Evolutionary conservation across 2,329 filamentous ascomycete species (phyloP), one percentile per base, ranked within the genome.

Genomic region (Pseudogymnoascus sp.): DNA sequence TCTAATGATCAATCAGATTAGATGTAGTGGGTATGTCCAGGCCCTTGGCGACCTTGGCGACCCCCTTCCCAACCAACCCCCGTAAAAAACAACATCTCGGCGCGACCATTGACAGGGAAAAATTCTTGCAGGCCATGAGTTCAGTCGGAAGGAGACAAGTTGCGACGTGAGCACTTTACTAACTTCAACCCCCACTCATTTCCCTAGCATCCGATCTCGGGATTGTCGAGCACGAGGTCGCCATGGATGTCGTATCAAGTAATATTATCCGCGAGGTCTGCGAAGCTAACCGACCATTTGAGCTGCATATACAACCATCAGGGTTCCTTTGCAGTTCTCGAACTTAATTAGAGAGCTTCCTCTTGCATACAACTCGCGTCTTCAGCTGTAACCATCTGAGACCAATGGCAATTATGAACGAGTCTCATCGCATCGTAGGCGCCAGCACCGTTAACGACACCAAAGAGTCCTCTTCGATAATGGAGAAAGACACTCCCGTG

Each of bases 1-100:
- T 60, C 30, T 30, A 60, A 60, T 41, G 34, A 41, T 32, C 37
- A 28, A 61, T 61, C 50, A 61, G 60, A 61, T 61, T 61, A 61
- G 60, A 61, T 61, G 30, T 39, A 6, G 2, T 1, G 18, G 28
- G 30, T 28, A 30, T 16, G 25, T 34, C 20, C 32, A 22, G 25
- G 37, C 47, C 47, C 47, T 54, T 54, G 47, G n/a, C 47, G 28
- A 18, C 14, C 47, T 32, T 2, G 4, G 16, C 43, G n/a, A 54
- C 14, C 25, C 43, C 30, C 28, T 16, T 16, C 59, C 18, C n/a
- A 57, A 35, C 59, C 34, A 30, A 38, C 35, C 14, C 11, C n/a
- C 25, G 54, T 34, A 14, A 25, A 38, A 18, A 16, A 20, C 22
- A 5, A 25, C 22, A 25, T 25, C 22, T 25, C 22, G 22, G 3